Conservation (phyloP, 306 rosid species). For the Pachyrhizus erosus region DNA sequence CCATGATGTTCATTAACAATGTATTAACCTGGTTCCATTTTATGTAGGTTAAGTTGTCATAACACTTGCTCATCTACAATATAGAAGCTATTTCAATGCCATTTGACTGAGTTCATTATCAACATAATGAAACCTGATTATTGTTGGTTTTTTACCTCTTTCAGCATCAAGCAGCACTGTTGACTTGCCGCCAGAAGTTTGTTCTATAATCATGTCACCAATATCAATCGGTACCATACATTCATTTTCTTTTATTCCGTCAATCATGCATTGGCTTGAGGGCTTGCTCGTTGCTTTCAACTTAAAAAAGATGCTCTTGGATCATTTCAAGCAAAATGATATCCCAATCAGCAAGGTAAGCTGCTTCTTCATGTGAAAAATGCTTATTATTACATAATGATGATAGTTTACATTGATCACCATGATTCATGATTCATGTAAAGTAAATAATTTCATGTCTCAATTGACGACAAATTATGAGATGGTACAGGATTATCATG, state of each 20-base stretch:
- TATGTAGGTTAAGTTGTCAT: background rate
- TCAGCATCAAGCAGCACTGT: constrained; percentile 48
- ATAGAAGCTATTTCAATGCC: background rate
- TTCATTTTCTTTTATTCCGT: constrained; percentile 69
- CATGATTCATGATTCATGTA: background rate
- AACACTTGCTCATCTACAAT: background rate
- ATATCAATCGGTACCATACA: constrained; percentile 53
- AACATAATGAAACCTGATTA: background rate
- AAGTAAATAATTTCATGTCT: no score
- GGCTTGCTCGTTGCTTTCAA: constrained; percentile 66
- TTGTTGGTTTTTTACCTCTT: background rate
- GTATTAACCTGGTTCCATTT: background rate
- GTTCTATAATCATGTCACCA: constrained; percentile 72
- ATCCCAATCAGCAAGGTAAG: constrained; percentile 65
- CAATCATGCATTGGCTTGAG: constrained; percentile 72
- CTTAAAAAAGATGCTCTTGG: constrained; percentile 60
- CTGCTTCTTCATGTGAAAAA: constrained; percentile 22
- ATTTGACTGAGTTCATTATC: background rate
- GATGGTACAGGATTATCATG: no score
- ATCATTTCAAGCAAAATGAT: constrained; percentile 58
- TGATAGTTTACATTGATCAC: background rate
- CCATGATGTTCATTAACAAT: background rate
- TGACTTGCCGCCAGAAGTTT: constrained; percentile 80
- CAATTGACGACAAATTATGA: no score
- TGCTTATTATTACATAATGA: background rate